Evolutionary conservation across 2,329 filamentous ascomycete species (phyloP), one percentile per base, ranked within the genome.

Genomic region (Paecilomyces variotii): DNA sequence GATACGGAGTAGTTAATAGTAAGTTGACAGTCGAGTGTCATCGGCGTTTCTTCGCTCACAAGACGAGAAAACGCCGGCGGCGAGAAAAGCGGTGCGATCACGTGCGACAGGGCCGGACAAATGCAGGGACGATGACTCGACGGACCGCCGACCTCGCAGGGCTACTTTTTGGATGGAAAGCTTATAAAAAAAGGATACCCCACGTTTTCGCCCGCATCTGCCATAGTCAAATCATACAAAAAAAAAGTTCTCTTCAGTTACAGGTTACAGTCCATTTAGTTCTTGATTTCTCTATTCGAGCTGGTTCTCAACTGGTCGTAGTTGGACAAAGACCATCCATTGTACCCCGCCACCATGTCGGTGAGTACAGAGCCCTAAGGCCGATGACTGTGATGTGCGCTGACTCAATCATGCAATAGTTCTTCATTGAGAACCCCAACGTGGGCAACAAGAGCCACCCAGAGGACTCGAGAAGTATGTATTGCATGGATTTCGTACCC

Each of bases 391-490:
- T 28, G 34, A 27, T 27, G 52, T 35, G 19, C 49, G 30, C 60
- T 64, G 54, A 64, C 52, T 49, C 19, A 50, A 55, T 60, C 53
- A 30, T 56, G 57, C 19, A 19, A 19, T 66, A 86, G 82, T 91
- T 89, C 82, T 89, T 85, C 78, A 88, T 90, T 67, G 82, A 88
- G 70, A 92, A 93, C 74, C 85, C 87, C 67, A 85, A 88, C 74
- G 86, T 92, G 65, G 90, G 90, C 67, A 88, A 92, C 75, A 85
- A 84, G 74, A 79, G 80, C 56, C 82, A 85, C 63, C 84, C 88
- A 59, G 90, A 94, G 75, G 89, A 94, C 73, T 92, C 89, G 85
- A 84, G 90, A 80, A 89, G 89, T 93, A 81, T 64, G 85, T 73
- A n/a, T 61, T 30, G 39, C 39, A 19, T 45, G 39, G 7, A 24